Percentiles rank a stretch among this genome's conserved stretches.
phyloP scores from a whole-genome alignment of 2,329 filamentous ascomycete species.

The Aspergillus flavus region DNA sequence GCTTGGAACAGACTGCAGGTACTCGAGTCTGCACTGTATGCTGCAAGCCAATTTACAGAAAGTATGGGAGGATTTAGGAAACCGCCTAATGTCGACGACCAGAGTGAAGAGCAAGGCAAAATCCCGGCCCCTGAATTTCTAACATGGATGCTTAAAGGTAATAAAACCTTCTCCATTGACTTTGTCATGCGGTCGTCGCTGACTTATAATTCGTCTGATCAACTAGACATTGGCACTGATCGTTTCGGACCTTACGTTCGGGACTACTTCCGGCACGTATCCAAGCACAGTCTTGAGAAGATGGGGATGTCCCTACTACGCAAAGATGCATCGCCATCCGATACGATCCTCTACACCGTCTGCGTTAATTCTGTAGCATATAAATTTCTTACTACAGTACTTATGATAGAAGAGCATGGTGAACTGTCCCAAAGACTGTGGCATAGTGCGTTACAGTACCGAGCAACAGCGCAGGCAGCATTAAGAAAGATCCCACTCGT shows the following conservation, averaged over 20 bases:
- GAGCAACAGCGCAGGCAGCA: conserved; percentile 16
- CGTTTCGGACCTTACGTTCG: conserved; percentile 22
- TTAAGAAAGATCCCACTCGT: conserved; percentile 21
- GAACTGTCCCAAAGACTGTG: conserved; percentile 13
- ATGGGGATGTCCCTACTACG: conserved; percentile 23
- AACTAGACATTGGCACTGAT: conserved; percentile 19
- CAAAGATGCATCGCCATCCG: conserved; percentile 8
- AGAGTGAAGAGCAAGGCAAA: conserved; percentile 1
- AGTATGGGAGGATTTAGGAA: conserved; percentile 3
- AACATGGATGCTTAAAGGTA: conserved; percentile 28
- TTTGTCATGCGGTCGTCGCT: neutral
- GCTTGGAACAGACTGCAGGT: conserved; percentile 14
- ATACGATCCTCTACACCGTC: conserved; percentile 20
- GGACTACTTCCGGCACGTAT: conserved; percentile 25
- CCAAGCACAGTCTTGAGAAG: conserved; percentile 18
- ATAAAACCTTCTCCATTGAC: neutral
- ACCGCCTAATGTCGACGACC: neutral
- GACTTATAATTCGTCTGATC: neutral
- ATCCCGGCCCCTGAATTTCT: conserved; percentile 20
- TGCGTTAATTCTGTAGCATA: conserved; percentile 24
- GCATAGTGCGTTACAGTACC: conserved; percentile 10
- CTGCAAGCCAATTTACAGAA: conserved; percentile 13
- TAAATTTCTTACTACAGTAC: conserved; percentile 24
- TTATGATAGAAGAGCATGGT: conserved; percentile 7
- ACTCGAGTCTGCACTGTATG: conserved; percentile 17